Evolutionary conservation across 495 filamentous ascomycete genomes (phyloP), one percentile per base, ranked within the genome.

Genomic region (Trichocladium uniseriatum): DNA sequence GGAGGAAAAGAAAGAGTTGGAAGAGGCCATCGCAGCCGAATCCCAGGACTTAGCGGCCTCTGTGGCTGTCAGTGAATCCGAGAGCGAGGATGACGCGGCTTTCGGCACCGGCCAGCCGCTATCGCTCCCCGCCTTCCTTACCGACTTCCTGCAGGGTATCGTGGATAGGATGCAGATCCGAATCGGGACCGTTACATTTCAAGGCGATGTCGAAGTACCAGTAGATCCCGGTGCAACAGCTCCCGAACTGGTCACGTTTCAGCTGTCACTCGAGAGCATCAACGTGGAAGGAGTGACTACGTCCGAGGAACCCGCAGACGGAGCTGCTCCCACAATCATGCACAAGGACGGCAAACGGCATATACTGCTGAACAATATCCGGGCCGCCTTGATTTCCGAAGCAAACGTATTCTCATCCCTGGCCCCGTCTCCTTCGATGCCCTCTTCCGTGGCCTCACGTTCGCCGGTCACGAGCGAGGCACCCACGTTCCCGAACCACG

Each of bases 81-180:
- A 80, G 21, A 82, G 75, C 47, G 78, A 76, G 8, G 81, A 85
- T n/a, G 83, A 85, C 29, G 63, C 74, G 14, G 72, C 78, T 1
- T 54, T 84, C 18, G 94, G 94, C 16, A 81, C 82, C 36, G 87
- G 84, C 13, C 81, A 87, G 48, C 69, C 74, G 0, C 58, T 94
- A 13, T 83, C 83, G 2, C 67, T 97, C 7, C 94, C 94, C 9
- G 78, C 69, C 3, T 91, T 96, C 55, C 71, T 99, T 13, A 81
- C 87, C 9, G 81, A 77, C 20, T 91, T 94, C 56, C 64, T 97
- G 0, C 82, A 88, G 61, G 89, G 89, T 5, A 79, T 96, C 48
- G 71, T 79, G 28, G 88, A 96, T 59, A 79, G 90, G 34, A 65
- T 94, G 20, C 77, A 88, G 64, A 65, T 96, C 15, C 73, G 72